Percentiles rank a stretch among this genome's conserved stretches.
Conservation (phyloP, 75 land plant species). For the Isoetes taiwanensis region DNA sequence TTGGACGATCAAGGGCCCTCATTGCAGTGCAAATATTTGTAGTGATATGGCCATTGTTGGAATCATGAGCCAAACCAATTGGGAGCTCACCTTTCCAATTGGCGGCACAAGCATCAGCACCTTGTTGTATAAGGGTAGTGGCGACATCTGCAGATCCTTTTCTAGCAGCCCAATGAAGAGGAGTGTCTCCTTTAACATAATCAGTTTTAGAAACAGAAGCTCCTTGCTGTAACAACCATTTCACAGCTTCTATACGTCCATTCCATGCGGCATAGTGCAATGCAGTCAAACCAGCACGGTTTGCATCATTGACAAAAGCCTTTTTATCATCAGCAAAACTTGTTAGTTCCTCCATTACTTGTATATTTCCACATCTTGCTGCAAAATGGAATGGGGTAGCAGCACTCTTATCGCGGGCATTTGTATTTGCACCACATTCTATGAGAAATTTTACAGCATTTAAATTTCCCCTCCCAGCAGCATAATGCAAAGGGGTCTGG, state of each 20-base stretch:
- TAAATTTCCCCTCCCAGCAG: not conserved
- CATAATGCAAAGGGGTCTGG: constrained; percentile 1
- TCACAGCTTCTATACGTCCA: not conserved
- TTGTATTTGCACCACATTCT: not conserved
- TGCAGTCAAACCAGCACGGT: not conserved
- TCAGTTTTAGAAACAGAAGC: not conserved
- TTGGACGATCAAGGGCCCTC: too few species aligned
- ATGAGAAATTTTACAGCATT: not conserved
- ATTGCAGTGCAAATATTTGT: too few species aligned
- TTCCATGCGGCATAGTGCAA: constrained; percentile 10
- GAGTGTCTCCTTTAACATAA: not conserved
- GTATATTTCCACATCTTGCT: not conserved
- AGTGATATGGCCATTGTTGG: too few species aligned
- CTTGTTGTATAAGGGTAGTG: too few species aligned
- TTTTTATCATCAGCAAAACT: not conserved
- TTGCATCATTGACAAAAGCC: not conserved
- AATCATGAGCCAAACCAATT: too few species aligned
- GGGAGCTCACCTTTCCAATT: too few species aligned
- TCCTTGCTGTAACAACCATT: not conserved
- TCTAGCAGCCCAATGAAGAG: not conserved
- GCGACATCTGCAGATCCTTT: too few species aligned
- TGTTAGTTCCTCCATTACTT: not conserved
- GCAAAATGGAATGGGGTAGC: constrained; percentile 5
- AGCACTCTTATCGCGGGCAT: not conserved
- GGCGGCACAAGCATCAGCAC: too few species aligned